These are phyloP conservation scores for Spathaspora arborariae DNA, from an alignment of 805 yeast genomes.

Conservation along the genomic window DNA sequence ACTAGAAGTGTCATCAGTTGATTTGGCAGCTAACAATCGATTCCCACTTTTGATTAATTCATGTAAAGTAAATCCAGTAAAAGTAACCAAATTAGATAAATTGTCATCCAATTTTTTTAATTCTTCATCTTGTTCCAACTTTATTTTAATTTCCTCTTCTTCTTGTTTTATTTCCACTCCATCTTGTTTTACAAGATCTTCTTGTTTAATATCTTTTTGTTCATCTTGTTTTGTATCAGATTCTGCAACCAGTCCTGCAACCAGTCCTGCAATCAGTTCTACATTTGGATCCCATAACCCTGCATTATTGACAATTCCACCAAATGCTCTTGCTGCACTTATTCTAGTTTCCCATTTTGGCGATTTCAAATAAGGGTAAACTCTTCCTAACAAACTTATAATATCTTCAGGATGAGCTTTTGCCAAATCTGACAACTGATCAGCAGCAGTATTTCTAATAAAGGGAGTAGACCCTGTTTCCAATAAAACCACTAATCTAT, in stretches of 20 bases:
- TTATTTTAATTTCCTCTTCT: constrained; percentile 16
- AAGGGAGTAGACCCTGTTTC: constrained; percentile 95
- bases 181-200: constrained; percentile 13
- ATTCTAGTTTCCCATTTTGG: constrained; percentile 95
- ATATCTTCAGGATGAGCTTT: constrained; percentile 93
- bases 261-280: constrained; percentile 15
- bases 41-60: constrained; percentile 49
- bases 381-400: constrained; percentile 75
- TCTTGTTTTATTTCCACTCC: constrained; percentile 7
- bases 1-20: constrained; percentile 26
- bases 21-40: constrained; percentile 63
- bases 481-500: constrained; percentile 54
- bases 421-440: constrained; percentile 91
- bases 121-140: constrained; percentile 42
- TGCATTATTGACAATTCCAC: constrained; percentile 82
- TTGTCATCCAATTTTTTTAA: constrained; percentile 38
- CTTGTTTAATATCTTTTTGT: constrained; percentile 7
- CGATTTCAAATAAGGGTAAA: constrained; percentile 81
- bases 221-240: constrained; percentile 19
- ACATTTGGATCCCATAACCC: constrained; percentile 80
- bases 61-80: constrained; percentile 48
- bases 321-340: constrained; percentile 91
- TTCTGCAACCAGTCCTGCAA: background rate
- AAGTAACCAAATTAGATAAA: constrained; percentile 39
- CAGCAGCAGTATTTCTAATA: constrained; percentile 94